Evolutionary conservation across 768 basidiomycete genomes (phyloP).

Genomic region (Russula ochroleuca): DNA sequence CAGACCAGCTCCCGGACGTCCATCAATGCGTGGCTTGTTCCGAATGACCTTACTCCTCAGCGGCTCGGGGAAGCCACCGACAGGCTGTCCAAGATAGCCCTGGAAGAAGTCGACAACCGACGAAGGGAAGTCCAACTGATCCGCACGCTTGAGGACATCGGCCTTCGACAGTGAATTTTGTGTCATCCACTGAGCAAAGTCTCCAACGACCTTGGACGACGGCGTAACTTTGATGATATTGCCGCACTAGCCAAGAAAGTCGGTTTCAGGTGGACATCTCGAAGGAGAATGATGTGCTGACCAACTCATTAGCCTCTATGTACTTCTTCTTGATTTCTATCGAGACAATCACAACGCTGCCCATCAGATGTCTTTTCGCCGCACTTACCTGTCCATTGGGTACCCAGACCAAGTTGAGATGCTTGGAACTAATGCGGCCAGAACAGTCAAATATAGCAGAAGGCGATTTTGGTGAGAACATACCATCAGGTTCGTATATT

Average conservation of each 20-base stretch:
- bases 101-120: conserved; percentile 99
- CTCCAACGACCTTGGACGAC: conserved; percentile 97
- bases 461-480: conserved; percentile 28
- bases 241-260: conserved; percentile 59
- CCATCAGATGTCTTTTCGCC: neutral
- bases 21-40: conserved; percentile 89
- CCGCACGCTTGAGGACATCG: conserved; percentile 82
- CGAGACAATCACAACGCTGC: neutral
- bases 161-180: conserved; percentile 85
- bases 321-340: conserved; percentile 97
- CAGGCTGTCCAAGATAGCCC: conserved; percentile 95
- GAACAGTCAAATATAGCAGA: conserved; percentile 27
- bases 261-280: conserved; percentile 13
- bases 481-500: conserved; percentile 92
- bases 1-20: conserved; percentile 87
- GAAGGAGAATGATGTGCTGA: conserved; percentile 37
- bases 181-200: conserved; percentile 99
- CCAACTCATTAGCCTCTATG: conserved; percentile 94
- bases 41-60: conserved; percentile 88
- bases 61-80: conserved; percentile 98
- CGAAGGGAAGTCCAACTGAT: conserved; percentile 93
- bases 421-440: conserved; percentile 80
- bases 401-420: conserved; percentile 91
- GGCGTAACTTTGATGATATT: conserved; percentile 99
- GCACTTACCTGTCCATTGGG: conserved; percentile 80